Base-by-base conservation (phyloP, 2,329 filamentous ascomycete genomes). In the Penicillium sclerotiorum region DNA sequence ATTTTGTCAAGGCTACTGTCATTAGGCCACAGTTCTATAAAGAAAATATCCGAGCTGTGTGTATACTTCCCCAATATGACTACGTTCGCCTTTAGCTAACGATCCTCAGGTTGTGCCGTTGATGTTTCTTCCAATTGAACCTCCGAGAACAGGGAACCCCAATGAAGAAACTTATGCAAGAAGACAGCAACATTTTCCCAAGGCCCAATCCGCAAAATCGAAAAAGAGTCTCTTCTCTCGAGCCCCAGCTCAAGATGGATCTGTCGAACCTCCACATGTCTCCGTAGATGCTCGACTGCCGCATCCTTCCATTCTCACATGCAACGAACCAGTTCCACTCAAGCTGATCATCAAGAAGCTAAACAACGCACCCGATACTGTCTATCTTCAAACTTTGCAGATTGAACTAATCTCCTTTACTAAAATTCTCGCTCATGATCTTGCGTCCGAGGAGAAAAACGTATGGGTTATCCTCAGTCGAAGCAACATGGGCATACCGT, bases 1-100 rank as follows among this genome's bases (percentile, higher is more conserved):
- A 99, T 73, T 99, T 89, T 67, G 81, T 97, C 66, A 99, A 99
- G 70, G 90, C 88, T n/a, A 97, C 94, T 0, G 85, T 97, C 5
- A 89, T 91, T 63, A 80, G 91, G n/a, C 90, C 91, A 0, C 86
- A 88, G 12, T 80, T 96, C 51, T 90, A 95, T 72, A 93, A 93
- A 66, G 91, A 96, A 73, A 96, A 96, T 63, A 88, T 90, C 70
- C 80, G 92, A 60, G 66, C 68, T 44, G 73, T 75, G 70, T 47
- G 68, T 63, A 18, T 20, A 23, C n/a, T 4, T 21, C n/a, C 15
- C 28, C 8, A 17, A 28, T 17, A 22, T 7, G 13, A 5, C 13
- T 49, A 15, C 9, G 33, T 30, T 35, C 33, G 32, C 49, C 15
- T 36, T 25, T 35, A 7, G 23, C 28, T 50, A 7, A 48, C 40